Evolutionary conservation across 257 asterid species (phyloP).

Genomic region (Parsonsia alboflavescens): DNA sequence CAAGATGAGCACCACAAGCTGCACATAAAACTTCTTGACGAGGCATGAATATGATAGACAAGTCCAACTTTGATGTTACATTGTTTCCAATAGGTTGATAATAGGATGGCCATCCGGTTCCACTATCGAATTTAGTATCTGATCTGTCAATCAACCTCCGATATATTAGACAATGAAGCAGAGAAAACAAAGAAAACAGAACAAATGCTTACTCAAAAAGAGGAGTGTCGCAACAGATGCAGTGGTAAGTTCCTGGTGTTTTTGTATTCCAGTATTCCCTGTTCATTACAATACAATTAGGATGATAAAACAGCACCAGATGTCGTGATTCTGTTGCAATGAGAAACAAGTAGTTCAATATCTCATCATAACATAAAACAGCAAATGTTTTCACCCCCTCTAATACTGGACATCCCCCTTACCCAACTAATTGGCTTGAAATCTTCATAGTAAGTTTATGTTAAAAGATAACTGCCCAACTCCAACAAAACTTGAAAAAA

Average conservation of each 20-base stretch:
- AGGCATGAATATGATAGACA: constrained; percentile 87
- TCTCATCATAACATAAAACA: not conserved
- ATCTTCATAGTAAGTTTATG: not conserved
- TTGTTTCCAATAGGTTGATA: constrained; percentile 68
- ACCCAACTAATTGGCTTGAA: not conserved
- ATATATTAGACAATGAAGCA: not conserved
- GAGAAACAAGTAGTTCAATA: not conserved
- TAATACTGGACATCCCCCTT: not conserved
- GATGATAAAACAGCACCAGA: not conserved
- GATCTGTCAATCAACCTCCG: constrained; percentile 41
- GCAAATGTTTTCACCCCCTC: not conserved
- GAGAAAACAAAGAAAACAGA: not conserved
- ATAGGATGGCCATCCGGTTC: constrained; percentile 97
- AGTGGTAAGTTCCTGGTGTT: constrained; percentile 74
- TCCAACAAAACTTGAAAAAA: not conserved
- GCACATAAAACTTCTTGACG: constrained; percentile 80
- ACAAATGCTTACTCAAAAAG: constrained; percentile 58
- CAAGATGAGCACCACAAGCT: constrained; percentile 89
- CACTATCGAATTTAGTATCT: constrained; percentile 85
- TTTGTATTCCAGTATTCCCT: constrained; percentile 92
- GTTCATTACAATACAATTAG: constrained; percentile 12
- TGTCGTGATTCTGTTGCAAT: not conserved
- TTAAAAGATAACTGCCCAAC: not conserved
- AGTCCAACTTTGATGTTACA: constrained; percentile 77
- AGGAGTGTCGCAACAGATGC: constrained; percentile 89